phyloP scores from a whole-genome alignment of 202 grass and related monocot genomes.

The Elaeis oleifera region DNA sequence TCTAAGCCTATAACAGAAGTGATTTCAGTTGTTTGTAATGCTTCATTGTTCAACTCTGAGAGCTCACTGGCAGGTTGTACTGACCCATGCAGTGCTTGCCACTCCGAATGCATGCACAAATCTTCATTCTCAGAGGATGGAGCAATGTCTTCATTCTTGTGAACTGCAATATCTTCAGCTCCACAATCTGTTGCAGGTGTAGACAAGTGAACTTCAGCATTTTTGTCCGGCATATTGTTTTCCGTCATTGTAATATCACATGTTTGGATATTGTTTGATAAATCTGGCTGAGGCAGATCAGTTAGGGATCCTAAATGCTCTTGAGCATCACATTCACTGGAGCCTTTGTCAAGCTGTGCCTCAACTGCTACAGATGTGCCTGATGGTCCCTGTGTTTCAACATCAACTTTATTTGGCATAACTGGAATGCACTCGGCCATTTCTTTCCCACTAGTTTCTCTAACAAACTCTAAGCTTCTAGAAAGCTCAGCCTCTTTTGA shows the following conservation, averaged over 20 bases:
- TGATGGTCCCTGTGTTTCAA: neutral
- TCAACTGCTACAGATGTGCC: slow-evolving; percentile 1
- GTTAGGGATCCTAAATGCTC: slow-evolving; percentile 4
- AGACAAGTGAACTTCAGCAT: slow-evolving; percentile 22
- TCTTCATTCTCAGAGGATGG: slow-evolving; percentile 16
- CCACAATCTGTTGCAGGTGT: slow-evolving; percentile 22
- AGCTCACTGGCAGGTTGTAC: slow-evolving; percentile 12
- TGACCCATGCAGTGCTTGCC: slow-evolving; percentile 16
- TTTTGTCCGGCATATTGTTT: slow-evolving; percentile 7
- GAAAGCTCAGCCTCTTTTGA: slow-evolving; percentile 11
- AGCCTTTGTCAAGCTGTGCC: neutral
- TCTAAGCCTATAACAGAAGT: too few relatives aligned
- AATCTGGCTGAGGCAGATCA: slow-evolving; percentile 18
- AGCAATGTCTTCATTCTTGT: neutral
- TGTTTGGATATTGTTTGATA: slow-evolving; percentile 20
- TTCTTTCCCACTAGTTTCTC: slow-evolving; percentile 24
- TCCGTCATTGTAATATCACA: slow-evolving; percentile 11
- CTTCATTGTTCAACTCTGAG: slow-evolving; percentile 9
- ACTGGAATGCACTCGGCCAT: slow-evolving; percentile 12
- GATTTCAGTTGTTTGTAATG: slow-evolving; percentile 18
- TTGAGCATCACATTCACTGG: slow-evolving; percentile 9
- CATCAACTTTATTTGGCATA: neutral
- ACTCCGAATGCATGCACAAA: slow-evolving; percentile 8
- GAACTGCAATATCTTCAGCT: neutral
- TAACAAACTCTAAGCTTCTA: slow-evolving; percentile 24